Evolutionary conservation across 2,329 filamentous ascomycete species (phyloP), one percentile per base, ranked within the genome.

Genomic region (Ascochyta koolunga): DNA sequence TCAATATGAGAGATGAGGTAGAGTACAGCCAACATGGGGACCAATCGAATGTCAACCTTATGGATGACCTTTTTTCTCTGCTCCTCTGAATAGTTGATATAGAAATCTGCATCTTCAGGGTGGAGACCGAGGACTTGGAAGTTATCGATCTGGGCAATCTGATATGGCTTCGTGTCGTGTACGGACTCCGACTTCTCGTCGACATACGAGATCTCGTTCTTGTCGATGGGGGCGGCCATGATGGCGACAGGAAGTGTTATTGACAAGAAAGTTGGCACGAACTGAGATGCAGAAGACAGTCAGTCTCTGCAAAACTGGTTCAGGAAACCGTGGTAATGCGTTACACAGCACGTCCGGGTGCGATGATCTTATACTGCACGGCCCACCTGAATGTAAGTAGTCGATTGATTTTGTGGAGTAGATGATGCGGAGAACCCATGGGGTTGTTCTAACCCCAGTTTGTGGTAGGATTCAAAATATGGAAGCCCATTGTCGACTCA

Each of bases 1-100:
- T 87, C 85, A 32, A 86, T 79, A 44, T 73, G 71, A n/a, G 71
- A 73, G 42, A 74, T 69, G 5, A 73, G 75, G 39, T 79, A 80
- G 67, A 80, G 77, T 6, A 70, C 60, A 52, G 73, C 76, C 10
- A 78, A 56, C 48, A 73, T 76, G 2, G 78, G 78, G 63, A 69
- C 61, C 2, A 69, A 48, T 18, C 66, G 62, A 3, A 68, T 43
- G 21, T 69, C 66, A 3, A 69, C 57, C 56, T 69, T 69, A 35
- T 53, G 64, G 10, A 67, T 58, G 1, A 69, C 69, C 44, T 56
- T 83, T 79, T 83, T 81, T 25, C 77, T 76, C 38, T 67, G 72
- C 8, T 75, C 80, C 79, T 82, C 50, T 2, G 58, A 33, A 37
- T 58, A 64, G 44, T 60, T 65, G 32, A 56, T 56, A 46, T 66